Evolutionary conservation across 441 rosid species (phyloP).

Genomic region (Manihot esculenta): DNA sequence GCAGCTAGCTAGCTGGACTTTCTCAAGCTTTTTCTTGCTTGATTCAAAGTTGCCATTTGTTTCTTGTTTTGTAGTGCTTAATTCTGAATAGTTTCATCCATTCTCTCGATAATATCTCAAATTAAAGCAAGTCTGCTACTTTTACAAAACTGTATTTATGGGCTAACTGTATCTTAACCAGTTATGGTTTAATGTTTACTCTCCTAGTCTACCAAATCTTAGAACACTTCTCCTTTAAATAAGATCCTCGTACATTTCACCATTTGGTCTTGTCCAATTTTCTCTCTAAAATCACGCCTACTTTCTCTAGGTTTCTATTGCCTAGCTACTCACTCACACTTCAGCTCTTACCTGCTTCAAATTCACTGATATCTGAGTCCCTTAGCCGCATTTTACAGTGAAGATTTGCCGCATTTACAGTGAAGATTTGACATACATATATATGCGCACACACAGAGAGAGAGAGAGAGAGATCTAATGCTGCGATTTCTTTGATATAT

Average conservation of each 20-base stretch:
- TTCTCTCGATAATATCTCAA: too few species aligned
- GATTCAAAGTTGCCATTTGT: neutral
- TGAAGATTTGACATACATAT: neutral
- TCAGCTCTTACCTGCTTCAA: too few species aligned
- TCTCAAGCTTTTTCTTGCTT: neutral
- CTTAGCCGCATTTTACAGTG: slow-evolving; percentile 12
- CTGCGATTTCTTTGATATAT: neutral
- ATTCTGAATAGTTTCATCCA: neutral
- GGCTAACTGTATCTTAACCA: neutral
- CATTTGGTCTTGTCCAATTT: slow-evolving; percentile 3
- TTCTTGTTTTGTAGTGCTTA: neutral
- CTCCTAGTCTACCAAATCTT: neutral
- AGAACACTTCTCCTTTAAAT: slow-evolving; percentile 1
- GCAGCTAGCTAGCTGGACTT: too few species aligned
- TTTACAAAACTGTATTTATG: neutral
- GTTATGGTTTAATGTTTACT: neutral
- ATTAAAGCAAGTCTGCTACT: too few species aligned
- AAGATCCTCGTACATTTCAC: slow-evolving; percentile 15
- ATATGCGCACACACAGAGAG: too few species aligned
- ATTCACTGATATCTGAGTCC: neutral
- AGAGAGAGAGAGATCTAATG: too few species aligned
- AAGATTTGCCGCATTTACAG: neutral
- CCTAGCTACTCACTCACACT: too few species aligned
- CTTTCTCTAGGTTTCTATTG: neutral
- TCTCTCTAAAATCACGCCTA: neutral